A percentile compares a stretch with the other conserved stretches of the same genome.
Evolutionary conservation across 352 stramenopile species (phyloP).

Genomic region (Phytophthora fragariaefolia): DNA sequence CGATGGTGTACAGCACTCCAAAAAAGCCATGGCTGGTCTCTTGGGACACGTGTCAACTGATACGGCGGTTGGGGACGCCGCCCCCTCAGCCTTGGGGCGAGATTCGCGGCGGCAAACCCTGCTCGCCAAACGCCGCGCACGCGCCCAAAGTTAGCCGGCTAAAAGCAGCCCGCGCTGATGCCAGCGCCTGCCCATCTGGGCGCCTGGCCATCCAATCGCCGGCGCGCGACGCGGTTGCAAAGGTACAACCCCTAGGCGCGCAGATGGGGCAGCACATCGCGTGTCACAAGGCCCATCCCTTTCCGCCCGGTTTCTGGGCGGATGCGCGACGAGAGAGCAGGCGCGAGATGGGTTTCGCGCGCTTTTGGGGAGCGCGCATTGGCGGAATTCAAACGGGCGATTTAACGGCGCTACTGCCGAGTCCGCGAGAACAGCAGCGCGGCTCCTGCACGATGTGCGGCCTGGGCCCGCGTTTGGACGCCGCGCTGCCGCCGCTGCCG

Average conservation of each 20-base stretch:
- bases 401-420: constrained; percentile 24
- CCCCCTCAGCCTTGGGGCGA: not conserved
- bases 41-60: constrained; percentile 39
- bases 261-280: constrained; percentile 31
- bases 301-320: constrained; percentile 25
- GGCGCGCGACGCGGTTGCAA: constrained; percentile 17
- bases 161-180: not conserved
- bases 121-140: too few relatives aligned
- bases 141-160: not conserved
- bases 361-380: constrained; percentile 4
- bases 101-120: too few relatives aligned
- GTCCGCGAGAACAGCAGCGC: constrained; percentile 30
- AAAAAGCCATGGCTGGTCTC: constrained; percentile 28
- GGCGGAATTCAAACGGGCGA: constrained; percentile 20
- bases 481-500: not conserved
- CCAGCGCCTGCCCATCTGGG: not conserved
- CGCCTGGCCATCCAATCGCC: constrained; percentile 20
- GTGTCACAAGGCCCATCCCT: constrained; percentile 38
- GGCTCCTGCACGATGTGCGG: constrained; percentile 16
- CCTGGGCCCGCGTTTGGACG: constrained; percentile 13
- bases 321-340: constrained; percentile 42
- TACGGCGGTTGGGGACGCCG: constrained; percentile 1
- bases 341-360: constrained; percentile 17
- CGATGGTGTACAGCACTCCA: constrained; percentile 19
- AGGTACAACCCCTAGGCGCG: constrained; percentile 17